phyloP scores from a whole-genome alignment of 306 rosid species.

The Prunus fruticosa region DNA sequence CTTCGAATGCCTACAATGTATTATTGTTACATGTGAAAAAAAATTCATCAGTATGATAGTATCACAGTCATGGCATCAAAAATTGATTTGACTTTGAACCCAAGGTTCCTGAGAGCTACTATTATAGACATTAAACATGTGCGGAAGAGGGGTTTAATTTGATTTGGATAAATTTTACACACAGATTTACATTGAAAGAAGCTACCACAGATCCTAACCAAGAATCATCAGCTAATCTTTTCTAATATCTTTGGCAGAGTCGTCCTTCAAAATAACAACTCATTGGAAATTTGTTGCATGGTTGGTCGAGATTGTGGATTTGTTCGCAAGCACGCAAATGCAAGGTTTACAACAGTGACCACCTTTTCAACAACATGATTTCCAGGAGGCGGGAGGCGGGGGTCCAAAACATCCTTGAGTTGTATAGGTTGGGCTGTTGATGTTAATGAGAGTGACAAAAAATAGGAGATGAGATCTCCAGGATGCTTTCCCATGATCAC shows the following conservation, averaged over 20 bases:
- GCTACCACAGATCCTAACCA: neutral
- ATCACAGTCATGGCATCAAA: no score
- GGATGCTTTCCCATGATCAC: constrained; percentile 27
- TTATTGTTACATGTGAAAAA: no score
- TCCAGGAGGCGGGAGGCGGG: constrained; percentile 2
- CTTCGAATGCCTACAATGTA: no score
- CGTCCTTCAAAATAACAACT: neutral
- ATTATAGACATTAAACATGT: neutral
- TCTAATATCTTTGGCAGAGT: neutral
- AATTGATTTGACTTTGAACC: no score
- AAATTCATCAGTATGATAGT: no score
- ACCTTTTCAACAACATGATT: constrained; percentile 12
- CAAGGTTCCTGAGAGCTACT: neutral
- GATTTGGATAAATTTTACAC: neutral
- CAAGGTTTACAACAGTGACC: constrained; percentile 19
- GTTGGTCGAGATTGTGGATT: constrained; percentile 27
- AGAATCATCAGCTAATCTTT: neutral
- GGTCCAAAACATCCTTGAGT: constrained; percentile 24
- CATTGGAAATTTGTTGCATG: constrained; percentile 18
- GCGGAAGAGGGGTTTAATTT: neutral
- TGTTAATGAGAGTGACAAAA: constrained; percentile 5
- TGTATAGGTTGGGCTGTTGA: neutral
- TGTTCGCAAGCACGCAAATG: constrained; percentile 17
- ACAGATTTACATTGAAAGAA: neutral
- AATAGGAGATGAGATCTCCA: constrained; percentile 16